These are phyloP conservation scores for Parathielavia hyrcaniae DNA, from an alignment of 495 filamentous ascomycete genomes.

Conservation along the genomic window DNA sequence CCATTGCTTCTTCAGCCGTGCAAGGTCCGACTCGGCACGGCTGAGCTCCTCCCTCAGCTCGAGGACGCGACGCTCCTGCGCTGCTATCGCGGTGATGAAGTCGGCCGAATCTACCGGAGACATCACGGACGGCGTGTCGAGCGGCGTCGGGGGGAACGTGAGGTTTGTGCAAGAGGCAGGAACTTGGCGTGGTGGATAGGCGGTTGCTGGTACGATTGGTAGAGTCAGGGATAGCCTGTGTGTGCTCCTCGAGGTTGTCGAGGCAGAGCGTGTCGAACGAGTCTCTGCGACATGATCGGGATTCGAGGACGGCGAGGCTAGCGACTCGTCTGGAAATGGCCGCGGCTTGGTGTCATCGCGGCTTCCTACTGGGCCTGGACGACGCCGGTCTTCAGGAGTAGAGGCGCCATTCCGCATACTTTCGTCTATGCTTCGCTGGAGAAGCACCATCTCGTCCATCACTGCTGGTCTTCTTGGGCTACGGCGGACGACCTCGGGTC, in stretches of 20 bases:
- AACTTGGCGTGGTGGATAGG: conserved; percentile 39
- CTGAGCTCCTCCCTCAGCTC: conserved; percentile 84
- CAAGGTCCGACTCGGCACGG: conserved; percentile 72
- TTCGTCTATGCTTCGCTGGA: conserved; percentile 30
- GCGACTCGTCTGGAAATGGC: conserved; percentile 22
- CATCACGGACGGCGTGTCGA: conserved; percentile 36
- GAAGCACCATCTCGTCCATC: conserved; percentile 27
- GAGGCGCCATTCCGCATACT: conserved; percentile 22
- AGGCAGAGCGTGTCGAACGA: conserved; percentile 49
- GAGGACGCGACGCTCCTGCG: conserved; percentile 86
- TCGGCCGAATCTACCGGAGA: conserved; percentile 62
- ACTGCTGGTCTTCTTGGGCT: not conserved
- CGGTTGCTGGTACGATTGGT: conserved; percentile 51
- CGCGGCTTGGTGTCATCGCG: conserved; percentile 21
- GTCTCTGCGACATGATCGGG: conserved; percentile 33
- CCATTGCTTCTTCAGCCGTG: conserved; percentile 75
- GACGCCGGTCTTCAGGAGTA: conserved; percentile 15
- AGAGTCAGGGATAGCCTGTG: conserved; percentile 79
- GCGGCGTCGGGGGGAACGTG: conserved; percentile 45
- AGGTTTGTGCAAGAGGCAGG: conserved; percentile 36
- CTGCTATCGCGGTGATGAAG: conserved; percentile 83
- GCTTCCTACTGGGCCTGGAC: conserved; percentile 16
- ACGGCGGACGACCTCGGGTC: conserved; percentile 13
- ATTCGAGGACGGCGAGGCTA: conserved; percentile 23
- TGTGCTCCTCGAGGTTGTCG: conserved; percentile 53